Percentiles rank a stretch among this genome's conserved stretches.
These are phyloP conservation scores for Hypomyces perniciosus DNA, from an alignment of 2,329 filamentous ascomycete genomes.

Conservation along the genomic window DNA sequence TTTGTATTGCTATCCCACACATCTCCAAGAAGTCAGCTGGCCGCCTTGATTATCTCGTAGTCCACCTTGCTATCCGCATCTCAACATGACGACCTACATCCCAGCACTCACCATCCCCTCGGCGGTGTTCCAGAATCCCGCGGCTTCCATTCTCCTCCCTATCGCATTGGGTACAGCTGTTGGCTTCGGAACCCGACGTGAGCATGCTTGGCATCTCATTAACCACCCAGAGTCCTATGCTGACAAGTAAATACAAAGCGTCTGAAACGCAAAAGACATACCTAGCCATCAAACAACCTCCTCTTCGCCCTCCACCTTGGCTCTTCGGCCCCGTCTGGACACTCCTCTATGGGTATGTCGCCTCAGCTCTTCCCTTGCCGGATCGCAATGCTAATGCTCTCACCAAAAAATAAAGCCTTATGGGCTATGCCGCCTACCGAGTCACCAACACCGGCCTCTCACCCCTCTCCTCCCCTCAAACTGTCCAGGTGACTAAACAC, in stretches of 20 bases:
- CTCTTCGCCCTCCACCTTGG: conserved; percentile 52
- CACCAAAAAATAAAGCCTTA: conserved; percentile 40
- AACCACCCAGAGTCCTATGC: background rate
- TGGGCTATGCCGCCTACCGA: conserved; percentile 86
- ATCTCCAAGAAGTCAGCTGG: too few relatives aligned
- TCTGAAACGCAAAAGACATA: conserved; percentile 57
- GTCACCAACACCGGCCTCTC: conserved; percentile 60
- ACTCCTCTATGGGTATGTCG: conserved; percentile 50
- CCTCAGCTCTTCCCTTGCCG: conserved; percentile 7
- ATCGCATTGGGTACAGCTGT: conserved; percentile 67
- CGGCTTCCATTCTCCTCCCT: conserved; percentile 69
- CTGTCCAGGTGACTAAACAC: conserved; percentile 54
- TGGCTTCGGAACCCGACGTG: conserved; percentile 63
- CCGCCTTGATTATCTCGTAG: background rate
- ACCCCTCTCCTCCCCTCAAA: conserved; percentile 47
- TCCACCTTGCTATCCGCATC: background rate
- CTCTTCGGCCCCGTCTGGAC: conserved; percentile 64
- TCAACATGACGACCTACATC: conserved; percentile 70
- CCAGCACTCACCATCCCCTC: conserved; percentile 70
- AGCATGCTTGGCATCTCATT: conserved; percentile 20
- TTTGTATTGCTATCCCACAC: too few relatives aligned
- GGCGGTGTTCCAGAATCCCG: conserved; percentile 64
- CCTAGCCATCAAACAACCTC: conserved; percentile 60
- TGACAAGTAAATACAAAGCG: conserved; percentile 30
- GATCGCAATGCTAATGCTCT: background rate